Evolutionary conservation across 768 basidiomycete species (phyloP), one percentile per base, ranked within the genome.

Genomic region (Macrolepiota albuminosa): DNA sequence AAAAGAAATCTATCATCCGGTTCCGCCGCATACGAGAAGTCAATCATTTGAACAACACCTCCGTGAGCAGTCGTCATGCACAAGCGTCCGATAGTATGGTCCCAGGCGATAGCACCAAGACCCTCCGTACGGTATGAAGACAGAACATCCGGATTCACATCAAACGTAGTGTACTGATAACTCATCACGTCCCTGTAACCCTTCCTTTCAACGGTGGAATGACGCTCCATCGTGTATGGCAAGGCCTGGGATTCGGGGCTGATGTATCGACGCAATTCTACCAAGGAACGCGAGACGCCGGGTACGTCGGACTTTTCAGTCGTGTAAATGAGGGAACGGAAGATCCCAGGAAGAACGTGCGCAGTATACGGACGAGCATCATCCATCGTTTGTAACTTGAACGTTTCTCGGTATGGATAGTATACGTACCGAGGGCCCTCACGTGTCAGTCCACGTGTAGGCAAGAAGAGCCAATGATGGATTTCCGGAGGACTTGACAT

Each of bases 1-100:
- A 61, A 62, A 1, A 64, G 64, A 65, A 69, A 69, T 33, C 71
- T 69, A 21, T 61, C 62, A 58, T 76, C 68, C 34, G 72, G 69
- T 10, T 66, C 57, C 10, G 69, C 62, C 1, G 58, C 63, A 48
- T 64, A 60, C 8, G 78, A 78, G 50, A 81, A 80, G 66, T 87
- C 85, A 59, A 82, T 66, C 34, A 86, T 74, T 34, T 74, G 68
- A 43, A 87, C 72, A 16, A 69, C 57, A 36, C 77, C 76, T 6
- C 31, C 39, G 16, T 76, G 65, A 13, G 74, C 75, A 37, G 76
- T 72, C 48, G 81, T 80, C 7, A 87, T 71, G 64, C 82, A 81
- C 14, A 88, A 74, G 42, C 86, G 75, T 4, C 86, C 87, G 14
- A 81, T 83, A 24, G 77, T 74, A 68, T 89, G 87, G 61, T 89